Evolutionary conservation across 257 asterid genomes (phyloP).

Genomic region (Solanum bukasovii): DNA sequence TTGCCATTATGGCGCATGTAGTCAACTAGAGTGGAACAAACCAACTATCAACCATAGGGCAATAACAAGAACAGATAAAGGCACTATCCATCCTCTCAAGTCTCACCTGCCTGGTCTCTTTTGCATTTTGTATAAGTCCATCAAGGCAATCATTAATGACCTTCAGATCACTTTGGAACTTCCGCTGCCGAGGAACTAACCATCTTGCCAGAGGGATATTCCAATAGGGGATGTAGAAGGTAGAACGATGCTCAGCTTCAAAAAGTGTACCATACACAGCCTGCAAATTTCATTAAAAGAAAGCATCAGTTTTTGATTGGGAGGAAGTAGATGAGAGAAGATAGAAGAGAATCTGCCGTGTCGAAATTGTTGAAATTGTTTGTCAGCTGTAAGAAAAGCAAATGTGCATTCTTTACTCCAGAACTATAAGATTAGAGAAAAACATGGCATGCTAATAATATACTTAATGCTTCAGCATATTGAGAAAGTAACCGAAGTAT

Average conservation of each 20-base stretch:
- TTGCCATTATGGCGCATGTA: neutral
- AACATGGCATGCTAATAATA: neutral
- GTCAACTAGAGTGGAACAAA: neutral
- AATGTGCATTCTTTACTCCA: neutral
- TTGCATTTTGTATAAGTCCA: conserved; percentile 76
- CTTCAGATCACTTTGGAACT: conserved; percentile 83
- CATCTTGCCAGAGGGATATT: conserved; percentile 76
- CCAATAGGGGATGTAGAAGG: conserved; percentile 96
- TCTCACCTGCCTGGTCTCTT: conserved; percentile 82
- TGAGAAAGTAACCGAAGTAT: neutral
- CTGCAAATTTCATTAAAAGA: conserved; percentile 19
- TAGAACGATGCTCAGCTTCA: conserved; percentile 98
- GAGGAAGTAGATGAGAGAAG: neutral
- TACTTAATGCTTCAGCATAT: neutral
- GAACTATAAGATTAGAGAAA: neutral
- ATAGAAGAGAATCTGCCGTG: neutral
- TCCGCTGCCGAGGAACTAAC: conserved; percentile 86
- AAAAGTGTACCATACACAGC: conserved; percentile 97
- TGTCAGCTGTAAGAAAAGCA: neutral
- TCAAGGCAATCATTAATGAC: conserved; percentile 87
- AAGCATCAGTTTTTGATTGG: neutral
- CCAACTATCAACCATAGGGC: neutral
- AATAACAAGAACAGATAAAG: neutral
- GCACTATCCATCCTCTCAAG: neutral
- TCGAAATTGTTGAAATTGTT: neutral